Evolutionary conservation across 441 rosid genomes (phyloP).

Genomic region (Pelargonium fulgidum): DNA sequence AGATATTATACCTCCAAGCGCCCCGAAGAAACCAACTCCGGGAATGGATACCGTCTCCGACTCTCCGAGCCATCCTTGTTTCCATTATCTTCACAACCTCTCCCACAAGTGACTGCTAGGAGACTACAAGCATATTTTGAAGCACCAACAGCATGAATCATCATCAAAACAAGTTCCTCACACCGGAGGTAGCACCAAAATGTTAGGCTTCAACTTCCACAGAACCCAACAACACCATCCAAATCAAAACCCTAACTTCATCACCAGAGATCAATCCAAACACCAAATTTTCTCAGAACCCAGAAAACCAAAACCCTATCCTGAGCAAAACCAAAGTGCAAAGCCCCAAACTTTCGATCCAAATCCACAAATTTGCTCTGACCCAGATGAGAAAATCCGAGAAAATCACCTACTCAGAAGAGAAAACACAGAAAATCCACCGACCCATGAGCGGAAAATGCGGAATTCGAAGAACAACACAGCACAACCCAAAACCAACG

Average conservation of each 20-base stretch:
- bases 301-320: neutral
- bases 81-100: neutral
- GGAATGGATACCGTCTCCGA: slow-evolving; percentile 8
- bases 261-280: neutral
- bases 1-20: slow-evolving; percentile 15
- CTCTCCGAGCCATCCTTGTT: slow-evolving; percentile 3
- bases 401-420: slow-evolving; percentile 2
- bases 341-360: slow-evolving; percentile 3
- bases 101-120: slow-evolving; percentile 18
- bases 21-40: slow-evolving; percentile 19
- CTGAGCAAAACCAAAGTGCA: neutral
- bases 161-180: too few relatives aligned
- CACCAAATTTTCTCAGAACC: neutral
- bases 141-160: neutral
- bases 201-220: neutral
- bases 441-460: slow-evolving; percentile 1
- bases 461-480: neutral
- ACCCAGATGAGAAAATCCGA: slow-evolving; percentile 1
- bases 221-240: neutral
- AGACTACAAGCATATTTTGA: slow-evolving; percentile 1
- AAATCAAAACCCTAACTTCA: too few relatives aligned
- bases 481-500: neutral
- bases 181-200: neutral
- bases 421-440: neutral
- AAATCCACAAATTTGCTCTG: neutral